Evolutionary conservation across 169 alveolate species (phyloP).

Genomic region (Besnoitia besnoiti): DNA sequence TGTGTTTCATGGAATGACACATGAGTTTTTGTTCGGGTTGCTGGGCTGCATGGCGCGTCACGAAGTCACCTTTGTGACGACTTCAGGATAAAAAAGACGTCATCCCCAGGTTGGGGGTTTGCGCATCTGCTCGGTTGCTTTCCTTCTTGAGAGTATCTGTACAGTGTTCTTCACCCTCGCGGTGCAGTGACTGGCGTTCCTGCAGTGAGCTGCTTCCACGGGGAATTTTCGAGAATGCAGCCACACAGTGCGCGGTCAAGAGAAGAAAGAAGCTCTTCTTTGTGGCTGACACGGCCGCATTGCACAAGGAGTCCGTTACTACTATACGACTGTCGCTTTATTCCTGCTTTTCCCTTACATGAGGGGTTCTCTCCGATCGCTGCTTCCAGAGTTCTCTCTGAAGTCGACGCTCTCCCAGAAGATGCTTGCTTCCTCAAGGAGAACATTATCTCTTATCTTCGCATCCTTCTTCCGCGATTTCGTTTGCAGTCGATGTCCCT

Average conservation of each 20-base stretch:
- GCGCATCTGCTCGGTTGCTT: not conserved
- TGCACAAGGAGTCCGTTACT: not conserved
- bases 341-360: not conserved
- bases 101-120: not conserved
- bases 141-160: not conserved
- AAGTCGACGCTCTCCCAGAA: not conserved
- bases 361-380: no score
- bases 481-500: not conserved
- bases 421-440: no score
- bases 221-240: not conserved
- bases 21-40: not conserved
- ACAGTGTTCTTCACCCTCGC: not conserved
- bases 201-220: not conserved
- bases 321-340: not conserved
- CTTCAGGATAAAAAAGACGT: not conserved
- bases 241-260: not conserved
- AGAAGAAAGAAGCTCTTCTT: not conserved
- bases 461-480: no score
- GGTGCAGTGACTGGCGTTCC: not conserved
- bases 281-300: not conserved
- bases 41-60: not conserved
- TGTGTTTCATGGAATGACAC: not conserved
- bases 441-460: not conserved
- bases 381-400: not conserved
- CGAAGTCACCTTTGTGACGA: no score